Evolutionary conservation across 176 grass and related monocot genomes (phyloP).

Genomic region (Microstegium vimineum): DNA sequence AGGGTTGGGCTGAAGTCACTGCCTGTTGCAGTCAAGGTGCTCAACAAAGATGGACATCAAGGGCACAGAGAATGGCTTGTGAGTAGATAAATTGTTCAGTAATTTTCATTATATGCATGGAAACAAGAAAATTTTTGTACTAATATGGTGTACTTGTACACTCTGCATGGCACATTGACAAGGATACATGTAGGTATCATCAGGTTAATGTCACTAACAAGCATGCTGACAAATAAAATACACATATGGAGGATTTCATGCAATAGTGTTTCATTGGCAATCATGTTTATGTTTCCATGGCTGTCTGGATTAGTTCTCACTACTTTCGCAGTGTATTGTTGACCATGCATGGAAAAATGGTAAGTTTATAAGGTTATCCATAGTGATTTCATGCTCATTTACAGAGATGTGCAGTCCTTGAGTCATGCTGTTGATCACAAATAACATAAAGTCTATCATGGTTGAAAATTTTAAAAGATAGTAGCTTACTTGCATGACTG

Average conservation of each 20-base stretch:
- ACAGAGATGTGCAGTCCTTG: background rate
- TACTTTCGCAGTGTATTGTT: background rate
- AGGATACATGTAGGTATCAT: background rate
- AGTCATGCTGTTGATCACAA: background rate
- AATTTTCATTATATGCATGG: slow-evolving; percentile 3
- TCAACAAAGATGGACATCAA: slow-evolving; percentile 98
- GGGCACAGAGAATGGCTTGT: slow-evolving; percentile 99
- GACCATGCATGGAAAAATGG: background rate
- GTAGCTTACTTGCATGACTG: background rate
- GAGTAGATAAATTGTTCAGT: slow-evolving; percentile 49
- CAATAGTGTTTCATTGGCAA: background rate
- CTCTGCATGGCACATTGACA: background rate
- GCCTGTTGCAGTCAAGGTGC: slow-evolving; percentile 95
- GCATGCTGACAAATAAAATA: background rate
- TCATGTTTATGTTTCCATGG: background rate
- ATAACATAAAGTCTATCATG: background rate
- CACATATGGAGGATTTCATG: background rate
- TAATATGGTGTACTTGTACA: background rate
- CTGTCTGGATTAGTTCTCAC: background rate
- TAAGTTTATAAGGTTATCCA: background rate
- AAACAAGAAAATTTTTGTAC: background rate
- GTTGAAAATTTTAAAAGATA: background rate
- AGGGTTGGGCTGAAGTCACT: slow-evolving; percentile 90
- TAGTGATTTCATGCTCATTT: background rate
- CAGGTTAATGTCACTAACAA: background rate